phyloP scores from a whole-genome alignment of 1,139 yeast genomes.

The Candida pseudoviswanathii region DNA sequence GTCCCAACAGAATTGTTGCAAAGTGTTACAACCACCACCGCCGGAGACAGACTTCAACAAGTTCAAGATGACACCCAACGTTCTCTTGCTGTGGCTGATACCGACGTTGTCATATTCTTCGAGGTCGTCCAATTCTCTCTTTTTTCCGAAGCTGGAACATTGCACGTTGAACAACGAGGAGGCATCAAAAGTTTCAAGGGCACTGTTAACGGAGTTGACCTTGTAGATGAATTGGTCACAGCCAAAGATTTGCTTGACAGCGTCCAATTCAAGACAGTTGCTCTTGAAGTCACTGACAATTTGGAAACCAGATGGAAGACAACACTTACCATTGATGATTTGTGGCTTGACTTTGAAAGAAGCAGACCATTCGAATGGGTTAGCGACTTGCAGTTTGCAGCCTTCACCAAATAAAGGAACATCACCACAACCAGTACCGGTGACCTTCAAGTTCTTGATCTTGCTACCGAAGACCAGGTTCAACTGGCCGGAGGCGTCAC shows the following conservation, averaged over 20 bases:
- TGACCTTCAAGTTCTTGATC: conserved; percentile 8
- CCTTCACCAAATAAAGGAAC: conserved; percentile 11
- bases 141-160: conserved; percentile 4
- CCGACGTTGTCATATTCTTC: conserved; percentile 6
- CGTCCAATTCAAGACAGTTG: conserved; percentile 57
- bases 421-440: conserved; percentile 14
- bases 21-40: conserved; percentile 5
- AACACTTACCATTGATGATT: conserved; percentile 12
- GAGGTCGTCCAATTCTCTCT: conserved; percentile 10
- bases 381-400: conserved; percentile 6
- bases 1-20: conserved; percentile 15
- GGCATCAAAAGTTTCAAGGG: conserved; percentile 8
- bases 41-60: conserved; percentile 9
- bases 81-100: conserved; percentile 11
- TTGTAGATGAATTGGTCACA: conserved; percentile 5
- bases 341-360: conserved; percentile 14
- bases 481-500: conserved; percentile 10
- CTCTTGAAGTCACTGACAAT: conserved; percentile 66
- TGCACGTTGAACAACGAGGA: conserved; percentile 5
- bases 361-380: conserved; percentile 15
- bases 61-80: conserved; percentile 5
- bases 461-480: conserved; percentile 7
- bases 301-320: conserved; percentile 14
- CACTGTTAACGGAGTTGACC: conserved; percentile 6
- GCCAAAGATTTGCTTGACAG: conserved; percentile 10